A percentile compares a stretch with the other conserved stretches of the same genome.
Evolutionary conservation across 2,329 filamentous ascomycete species (phyloP).

Genomic region (Sarocladiaceae sp.): DNA sequence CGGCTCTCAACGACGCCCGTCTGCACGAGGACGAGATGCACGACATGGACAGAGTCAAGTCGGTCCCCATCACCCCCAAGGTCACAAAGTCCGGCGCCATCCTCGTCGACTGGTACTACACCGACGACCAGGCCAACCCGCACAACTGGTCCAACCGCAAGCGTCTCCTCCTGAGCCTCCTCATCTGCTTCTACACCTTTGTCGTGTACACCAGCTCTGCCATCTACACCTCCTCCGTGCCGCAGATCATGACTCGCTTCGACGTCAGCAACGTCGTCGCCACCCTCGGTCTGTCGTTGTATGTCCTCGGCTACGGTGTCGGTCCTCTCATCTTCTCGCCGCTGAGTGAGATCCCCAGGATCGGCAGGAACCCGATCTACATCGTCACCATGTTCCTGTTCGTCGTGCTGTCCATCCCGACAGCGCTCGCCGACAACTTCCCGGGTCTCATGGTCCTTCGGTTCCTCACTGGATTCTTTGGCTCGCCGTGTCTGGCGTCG

Average conservation of each 20-base stretch:
- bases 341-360: slow-evolving; percentile 57
- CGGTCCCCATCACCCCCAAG: slow-evolving; percentile 41
- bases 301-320: slow-evolving; percentile 57
- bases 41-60: slow-evolving; percentile 35
- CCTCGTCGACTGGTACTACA: slow-evolving; percentile 49
- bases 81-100: slow-evolving; percentile 44
- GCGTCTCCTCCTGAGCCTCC: slow-evolving; percentile 31
- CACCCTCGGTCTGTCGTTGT: slow-evolving; percentile 53
- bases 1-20: slow-evolving; percentile 21
- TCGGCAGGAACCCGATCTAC: slow-evolving; percentile 64
- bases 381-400: slow-evolving; percentile 62
- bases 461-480: slow-evolving; percentile 61
- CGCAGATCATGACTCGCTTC: slow-evolving; percentile 46
- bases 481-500: slow-evolving; percentile 58
- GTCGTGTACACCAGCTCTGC: slow-evolving; percentile 47
- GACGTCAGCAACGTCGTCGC: slow-evolving; percentile 44
- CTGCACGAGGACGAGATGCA: slow-evolving; percentile 30
- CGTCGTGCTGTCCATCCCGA: slow-evolving; percentile 59
- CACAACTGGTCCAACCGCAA: slow-evolving; percentile 46
- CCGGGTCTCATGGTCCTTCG: slow-evolving; percentile 57
- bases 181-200: slow-evolving; percentile 53
- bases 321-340: slow-evolving; percentile 62
- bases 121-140: slow-evolving; percentile 49
- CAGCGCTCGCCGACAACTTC: slow-evolving; percentile 56
- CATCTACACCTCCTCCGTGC: slow-evolving; percentile 40